phyloP scores from a whole-genome alignment of 2,329 filamentous ascomycete species.

The Oidium heveae region DNA sequence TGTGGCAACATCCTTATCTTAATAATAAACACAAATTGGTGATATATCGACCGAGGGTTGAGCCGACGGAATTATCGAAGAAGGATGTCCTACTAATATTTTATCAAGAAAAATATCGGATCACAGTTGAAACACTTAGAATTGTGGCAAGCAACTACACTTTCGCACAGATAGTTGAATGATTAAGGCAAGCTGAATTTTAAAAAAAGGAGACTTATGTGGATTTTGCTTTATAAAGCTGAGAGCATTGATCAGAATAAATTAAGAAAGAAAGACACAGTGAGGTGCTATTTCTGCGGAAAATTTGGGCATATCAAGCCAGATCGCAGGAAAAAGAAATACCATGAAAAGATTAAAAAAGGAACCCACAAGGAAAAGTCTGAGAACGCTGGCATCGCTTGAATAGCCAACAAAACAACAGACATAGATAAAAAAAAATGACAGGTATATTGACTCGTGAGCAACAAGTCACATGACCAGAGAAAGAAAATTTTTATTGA shows the following conservation, averaged over 20 bases:
- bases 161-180: not conserved
- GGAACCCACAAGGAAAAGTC: not conserved
- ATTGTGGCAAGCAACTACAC: not conserved
- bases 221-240: not conserved
- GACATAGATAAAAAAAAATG: not conserved
- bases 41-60: not conserved
- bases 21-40: not conserved
- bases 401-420: not conserved
- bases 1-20: not conserved
- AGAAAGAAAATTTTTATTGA: not conserved
- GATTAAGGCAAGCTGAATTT: not conserved
- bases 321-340: not conserved
- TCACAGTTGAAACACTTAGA: not conserved
- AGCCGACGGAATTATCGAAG: not conserved
- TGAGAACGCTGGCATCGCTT: not conserved
- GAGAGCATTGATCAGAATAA: not conserved
- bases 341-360: not conserved
- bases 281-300: not conserved
- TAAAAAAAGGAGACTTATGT: not conserved
- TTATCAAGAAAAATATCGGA: not conserved
- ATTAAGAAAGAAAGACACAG: not conserved
- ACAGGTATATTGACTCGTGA: not conserved
- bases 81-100: not conserved
- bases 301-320: not conserved
- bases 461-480: not conserved